Evolutionary conservation across 2,329 filamentous ascomycete genomes (phyloP).

Genomic region (Aspergillus brasiliensis): DNA sequence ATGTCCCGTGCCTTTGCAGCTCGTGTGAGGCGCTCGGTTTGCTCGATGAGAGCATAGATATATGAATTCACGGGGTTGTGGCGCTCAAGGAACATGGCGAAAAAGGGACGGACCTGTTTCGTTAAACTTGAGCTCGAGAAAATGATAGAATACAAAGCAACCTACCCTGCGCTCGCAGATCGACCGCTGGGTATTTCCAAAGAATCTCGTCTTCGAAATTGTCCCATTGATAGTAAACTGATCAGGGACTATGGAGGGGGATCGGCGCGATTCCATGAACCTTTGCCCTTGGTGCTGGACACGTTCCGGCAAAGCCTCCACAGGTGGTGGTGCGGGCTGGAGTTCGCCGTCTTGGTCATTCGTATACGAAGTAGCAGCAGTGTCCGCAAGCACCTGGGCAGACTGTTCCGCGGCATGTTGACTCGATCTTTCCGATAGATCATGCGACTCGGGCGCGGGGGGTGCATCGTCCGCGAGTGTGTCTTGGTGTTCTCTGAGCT

Average conservation of each 20-base stretch:
- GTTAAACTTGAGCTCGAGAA: background rate
- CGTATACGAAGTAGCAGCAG: too few relatives aligned
- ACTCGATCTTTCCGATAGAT: background rate
- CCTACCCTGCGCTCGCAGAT: constrained; percentile 4
- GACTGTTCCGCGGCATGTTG: background rate
- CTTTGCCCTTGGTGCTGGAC: background rate
- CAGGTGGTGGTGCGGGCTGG: background rate
- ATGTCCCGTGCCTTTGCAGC: background rate
- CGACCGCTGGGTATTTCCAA: constrained; percentile 3
- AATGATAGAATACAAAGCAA: background rate
- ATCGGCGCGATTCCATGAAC: background rate
- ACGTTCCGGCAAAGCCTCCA: background rate
- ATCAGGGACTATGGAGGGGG: background rate
- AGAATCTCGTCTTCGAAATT: constrained; percentile 6
- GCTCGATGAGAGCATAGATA: background rate
- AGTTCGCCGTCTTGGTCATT: background rate
- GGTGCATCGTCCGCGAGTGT: background rate
- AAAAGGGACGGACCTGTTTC: constrained; percentile 1
- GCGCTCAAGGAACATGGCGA: background rate
- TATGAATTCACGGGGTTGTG: background rate
- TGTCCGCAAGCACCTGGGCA: background rate
- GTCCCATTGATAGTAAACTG: background rate
- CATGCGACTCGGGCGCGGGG: background rate
- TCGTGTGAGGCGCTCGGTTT: background rate
- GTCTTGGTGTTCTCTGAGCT: background rate